Base-by-base conservation (phyloP, 2,329 filamentous ascomycete species). In the Cladorrhinum sp. region DNA sequence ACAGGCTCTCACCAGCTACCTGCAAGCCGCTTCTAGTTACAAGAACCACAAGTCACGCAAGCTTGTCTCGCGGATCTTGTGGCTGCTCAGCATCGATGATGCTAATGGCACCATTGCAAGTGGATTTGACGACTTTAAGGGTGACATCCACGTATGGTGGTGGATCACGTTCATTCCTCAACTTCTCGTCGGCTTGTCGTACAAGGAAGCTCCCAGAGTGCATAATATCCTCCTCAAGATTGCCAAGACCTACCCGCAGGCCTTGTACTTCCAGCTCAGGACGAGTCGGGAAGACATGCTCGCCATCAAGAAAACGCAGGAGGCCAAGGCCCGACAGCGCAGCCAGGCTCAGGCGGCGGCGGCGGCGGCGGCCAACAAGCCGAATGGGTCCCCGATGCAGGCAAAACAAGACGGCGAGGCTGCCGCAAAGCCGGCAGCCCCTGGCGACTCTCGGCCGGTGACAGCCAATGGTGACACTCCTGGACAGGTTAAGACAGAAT, bases 121-220 rank as follows among this genome's bases (percentile, higher is more conserved):
- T 68, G 92, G 94, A 12, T 99, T 97, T 67, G 92, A 96, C 66
- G 91, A 94, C 68, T 99, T 95, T 79, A 97, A 98, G 79, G 95
- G 95, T 56, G 96, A 99, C 68, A 96, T 92, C 1, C 92, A 93
- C 0, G 92, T 96, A 12, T 99, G 95, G 95, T 99, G 98, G 77
- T 99, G 95, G 95, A 97, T 98, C 68, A 98, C 94, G 0, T 99
- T 96, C 73, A 98, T 99, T 65, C 95, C 95, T 18, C 95, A 99
- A 75, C 83, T 99, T 48, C 85, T 99, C 30, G 94, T 92, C 49
- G 95, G 94, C 57, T 82, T 99, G 55, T 91, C 91, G 1, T 89
- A 97, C 71, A 93, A 94, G 68, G 96, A 99, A 75, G 94, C 92
- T 12, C 86, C 87, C 3, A 89, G 96, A 53, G 91, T 94, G 50